Evolutionary conservation across 139 green algal genomes (phyloP), one percentile per base, ranked within the genome.

Genomic region (Trebouxia sp.): DNA sequence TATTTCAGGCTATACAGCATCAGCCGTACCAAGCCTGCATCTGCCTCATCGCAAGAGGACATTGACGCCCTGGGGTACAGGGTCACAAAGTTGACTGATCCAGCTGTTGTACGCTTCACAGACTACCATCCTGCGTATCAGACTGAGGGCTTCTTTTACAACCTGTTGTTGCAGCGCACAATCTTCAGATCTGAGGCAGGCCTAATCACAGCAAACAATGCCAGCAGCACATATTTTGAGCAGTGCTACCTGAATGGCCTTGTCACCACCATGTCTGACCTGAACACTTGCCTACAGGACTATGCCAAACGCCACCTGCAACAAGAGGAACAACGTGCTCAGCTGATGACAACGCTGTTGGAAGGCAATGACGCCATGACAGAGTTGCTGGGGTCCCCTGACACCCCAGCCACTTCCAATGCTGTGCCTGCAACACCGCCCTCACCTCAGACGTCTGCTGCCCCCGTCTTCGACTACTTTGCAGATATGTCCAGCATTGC

Each of bases 301-400:
- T 74, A 74, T 45, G 65, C 65, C 32, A 45, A 74, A 9, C 30
- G 14, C 20, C 65, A 74, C 20, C 65, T 74, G 42, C 53, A 65
- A 37, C 12, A 74, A 24, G 28, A 74, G 24, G 65, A 74, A 24
- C 30, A 43, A 5, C 37, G 37, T n/a, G 65, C 17, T 45, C 65
- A 42, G 12, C 30, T 47, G 11, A 43, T 45, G 65, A 42, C 14
- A 12, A 30, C 30, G 14, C 3, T 74, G 30, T 9, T 74, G 30
- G 22, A 35, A 28, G 32, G 11, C 22, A 65, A 65, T 32, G 12
- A 1, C 1, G 10, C 14, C 65, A 74, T 74, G 65, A 26, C 22
- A 7, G 30, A 43, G 3, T 24, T 45, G 15, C 15, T 48, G 14
- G 65, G 65, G 1, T 74, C 65, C 37, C 65, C 65, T 17, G 30